Evolutionary conservation across 192 early-diverging fungal genomes (phyloP).

Genomic region (Umbelopsis ramanniana): DNA sequence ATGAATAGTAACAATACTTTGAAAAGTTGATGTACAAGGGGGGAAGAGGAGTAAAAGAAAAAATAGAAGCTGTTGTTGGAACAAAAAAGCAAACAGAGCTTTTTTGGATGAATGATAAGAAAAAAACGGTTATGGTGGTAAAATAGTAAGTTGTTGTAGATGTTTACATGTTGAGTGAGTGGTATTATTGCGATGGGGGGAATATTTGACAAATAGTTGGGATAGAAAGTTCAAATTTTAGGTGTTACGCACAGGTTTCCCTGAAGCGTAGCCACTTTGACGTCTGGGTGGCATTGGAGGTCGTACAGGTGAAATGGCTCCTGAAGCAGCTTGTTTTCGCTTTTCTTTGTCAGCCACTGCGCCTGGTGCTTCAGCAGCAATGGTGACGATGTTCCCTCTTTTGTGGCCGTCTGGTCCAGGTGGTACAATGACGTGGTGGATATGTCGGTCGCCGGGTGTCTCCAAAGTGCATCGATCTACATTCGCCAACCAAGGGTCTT

Average conservation of each 20-base stretch:
- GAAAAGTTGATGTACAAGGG: constrained; percentile 4
- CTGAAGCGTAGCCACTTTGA: constrained; percentile 14
- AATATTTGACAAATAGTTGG: not conserved
- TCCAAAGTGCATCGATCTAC: constrained; percentile 55
- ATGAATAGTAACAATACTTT: not conserved
- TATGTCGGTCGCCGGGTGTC: constrained; percentile 11
- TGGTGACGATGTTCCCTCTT: constrained; percentile 34
- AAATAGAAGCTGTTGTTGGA: not conserved
- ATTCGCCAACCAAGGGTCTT: constrained; percentile 75
- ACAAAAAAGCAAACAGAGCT: not conserved
- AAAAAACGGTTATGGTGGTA: no score
- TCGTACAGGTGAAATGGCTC: constrained; percentile 25
- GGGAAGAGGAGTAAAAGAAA: not conserved
- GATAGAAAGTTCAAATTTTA: not conserved
- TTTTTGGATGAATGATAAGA: no score
- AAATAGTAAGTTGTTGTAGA: no score
- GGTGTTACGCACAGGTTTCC: constrained; percentile 7
- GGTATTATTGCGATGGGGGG: not conserved
- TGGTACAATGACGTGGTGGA: constrained; percentile 33
- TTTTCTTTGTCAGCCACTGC: constrained; percentile 37
- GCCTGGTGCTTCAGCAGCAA: constrained; percentile 40
- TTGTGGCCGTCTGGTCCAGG: constrained; percentile 11
- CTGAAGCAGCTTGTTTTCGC: constrained; percentile 18
- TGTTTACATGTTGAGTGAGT: not conserved
- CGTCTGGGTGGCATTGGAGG: constrained; percentile 1